Percentiles rank a stretch among this genome's conserved stretches.
These are phyloP conservation scores for Rhizophagus sp. DNA, from an alignment of 192 early-diverging fungal genomes.

Conservation along the genomic window DNA sequence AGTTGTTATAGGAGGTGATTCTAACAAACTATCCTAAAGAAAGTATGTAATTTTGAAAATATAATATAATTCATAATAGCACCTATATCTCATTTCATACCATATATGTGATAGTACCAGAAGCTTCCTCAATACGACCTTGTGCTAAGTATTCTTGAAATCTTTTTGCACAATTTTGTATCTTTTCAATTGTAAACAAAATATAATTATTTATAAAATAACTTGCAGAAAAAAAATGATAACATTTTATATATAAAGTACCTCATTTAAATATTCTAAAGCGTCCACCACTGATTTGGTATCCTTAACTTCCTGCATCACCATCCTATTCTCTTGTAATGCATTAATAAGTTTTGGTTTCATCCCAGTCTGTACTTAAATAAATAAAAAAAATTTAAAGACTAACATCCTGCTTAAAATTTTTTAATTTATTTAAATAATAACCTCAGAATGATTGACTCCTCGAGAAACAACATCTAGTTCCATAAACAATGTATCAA, in stretches of 20 bases:
- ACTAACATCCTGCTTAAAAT: background rate
- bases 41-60: background rate
- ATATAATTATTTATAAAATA: background rate
- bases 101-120: slow-evolving; percentile 18
- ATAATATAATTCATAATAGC: background rate
- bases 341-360: slow-evolving; percentile 11
- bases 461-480: slow-evolving; percentile 6
- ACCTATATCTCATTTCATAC: background rate
- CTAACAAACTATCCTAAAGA: slow-evolving; percentile 25
- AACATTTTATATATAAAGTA: background rate
- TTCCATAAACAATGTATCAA: slow-evolving; percentile 17
- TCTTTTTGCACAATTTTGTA: slow-evolving; percentile 7
- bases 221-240: background rate
- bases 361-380: slow-evolving; percentile 10
- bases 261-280: slow-evolving; percentile 24
- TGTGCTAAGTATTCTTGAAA: slow-evolving; percentile 22
- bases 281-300: slow-evolving; percentile 1
- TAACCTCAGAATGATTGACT: slow-evolving; percentile 26
- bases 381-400: background rate
- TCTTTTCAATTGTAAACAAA: background rate
- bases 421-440: background rate
- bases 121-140: slow-evolving; percentile 28
- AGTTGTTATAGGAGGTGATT: slow-evolving; percentile 6
- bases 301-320: slow-evolving; percentile 24
- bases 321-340: slow-evolving; percentile 10